These are phyloP conservation scores for Orychophragmus violaceus DNA, from an alignment of 345 rosid genomes.

Conservation along the genomic window DNA sequence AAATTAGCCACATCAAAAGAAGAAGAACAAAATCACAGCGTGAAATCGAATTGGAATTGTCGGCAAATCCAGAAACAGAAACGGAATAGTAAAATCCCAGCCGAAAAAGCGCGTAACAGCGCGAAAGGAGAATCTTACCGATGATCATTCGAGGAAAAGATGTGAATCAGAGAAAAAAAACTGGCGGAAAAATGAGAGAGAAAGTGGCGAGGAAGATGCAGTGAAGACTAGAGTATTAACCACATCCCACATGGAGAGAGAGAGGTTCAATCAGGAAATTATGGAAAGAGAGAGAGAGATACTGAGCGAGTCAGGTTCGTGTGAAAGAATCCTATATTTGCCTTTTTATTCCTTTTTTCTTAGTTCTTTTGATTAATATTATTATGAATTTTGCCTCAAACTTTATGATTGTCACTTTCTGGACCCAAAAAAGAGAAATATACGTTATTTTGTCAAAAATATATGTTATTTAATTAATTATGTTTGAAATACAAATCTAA, in stretches of 20 bases:
- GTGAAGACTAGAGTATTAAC: conserved; percentile 28
- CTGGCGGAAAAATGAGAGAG: conserved; percentile 11
- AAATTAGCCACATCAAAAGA: not conserved
- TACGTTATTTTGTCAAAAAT: no score
- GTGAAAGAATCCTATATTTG: conserved; percentile 28
- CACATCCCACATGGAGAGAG: conserved; percentile 31
- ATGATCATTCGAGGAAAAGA: conserved; percentile 46
- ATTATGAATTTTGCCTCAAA: not conserved
- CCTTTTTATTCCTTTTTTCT: not conserved
- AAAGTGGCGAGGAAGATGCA: conserved; percentile 31
- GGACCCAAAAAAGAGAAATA: no score
- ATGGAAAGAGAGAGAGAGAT: conserved; percentile 17
- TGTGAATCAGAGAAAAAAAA: conserved; percentile 30
- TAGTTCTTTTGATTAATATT: not conserved
- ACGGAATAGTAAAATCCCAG: not conserved
- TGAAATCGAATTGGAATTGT: not conserved
- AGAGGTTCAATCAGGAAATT: conserved; percentile 23
- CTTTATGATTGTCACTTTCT: not conserved
- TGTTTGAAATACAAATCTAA: no score
- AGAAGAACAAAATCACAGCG: not conserved
- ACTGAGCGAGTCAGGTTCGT: conserved; percentile 21
- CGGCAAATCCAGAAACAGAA: conserved; percentile 20
- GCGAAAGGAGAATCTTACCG: conserved; percentile 39
- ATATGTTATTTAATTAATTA: no score
- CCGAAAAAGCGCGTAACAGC: conserved; percentile 2